Conservation (phyloP, 1,284 basidiomycete genomes). For the Pseudozyma pruni region DNA sequence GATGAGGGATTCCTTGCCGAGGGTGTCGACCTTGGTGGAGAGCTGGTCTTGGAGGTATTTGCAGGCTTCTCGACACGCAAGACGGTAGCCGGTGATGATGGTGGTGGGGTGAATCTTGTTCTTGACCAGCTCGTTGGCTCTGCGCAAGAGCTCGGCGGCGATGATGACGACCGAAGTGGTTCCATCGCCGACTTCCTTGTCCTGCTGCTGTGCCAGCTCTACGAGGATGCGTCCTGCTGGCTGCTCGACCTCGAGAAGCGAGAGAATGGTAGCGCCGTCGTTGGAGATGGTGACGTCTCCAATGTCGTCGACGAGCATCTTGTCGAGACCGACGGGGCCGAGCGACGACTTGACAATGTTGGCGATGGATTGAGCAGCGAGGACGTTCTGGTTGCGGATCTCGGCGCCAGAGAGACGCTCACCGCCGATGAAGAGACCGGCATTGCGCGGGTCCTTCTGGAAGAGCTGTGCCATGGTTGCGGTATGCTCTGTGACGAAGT, state of each 20-base stretch:
- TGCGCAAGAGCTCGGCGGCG: constrained; percentile 90
- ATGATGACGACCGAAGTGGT: constrained; percentile 99
- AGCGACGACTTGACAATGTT: constrained; percentile 97
- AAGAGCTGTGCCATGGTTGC: constrained; percentile 65
- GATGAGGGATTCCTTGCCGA: constrained; percentile 90
- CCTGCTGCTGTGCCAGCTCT: constrained; percentile 98
- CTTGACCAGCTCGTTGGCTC: constrained; percentile 98
- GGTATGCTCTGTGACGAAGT: background rate
- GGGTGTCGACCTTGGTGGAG: constrained; percentile 89
- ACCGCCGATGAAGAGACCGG: constrained; percentile 81
- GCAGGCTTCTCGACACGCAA: constrained; percentile 96
- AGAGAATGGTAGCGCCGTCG: constrained; percentile 97
- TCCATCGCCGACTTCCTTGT: constrained; percentile 99
- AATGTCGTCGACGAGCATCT: constrained; percentile 95
- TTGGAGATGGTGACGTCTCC: constrained; percentile 99
- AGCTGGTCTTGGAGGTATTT: constrained; percentile 98
- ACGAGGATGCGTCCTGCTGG: constrained; percentile 95
- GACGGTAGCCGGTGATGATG: constrained; percentile 96
- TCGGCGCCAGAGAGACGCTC: constrained; percentile 93
- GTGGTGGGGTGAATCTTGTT: constrained; percentile 99
- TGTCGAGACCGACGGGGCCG: constrained; percentile 79
- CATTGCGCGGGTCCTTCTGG: constrained; percentile 65
- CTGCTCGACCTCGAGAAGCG: constrained; percentile 88
- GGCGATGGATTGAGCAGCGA: constrained; percentile 94
- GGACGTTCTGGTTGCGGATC: constrained; percentile 90